These are phyloP conservation scores for Cystobasidium onofrii DNA, from an alignment of 768 basidiomycete genomes.

Conservation along the genomic window DNA sequence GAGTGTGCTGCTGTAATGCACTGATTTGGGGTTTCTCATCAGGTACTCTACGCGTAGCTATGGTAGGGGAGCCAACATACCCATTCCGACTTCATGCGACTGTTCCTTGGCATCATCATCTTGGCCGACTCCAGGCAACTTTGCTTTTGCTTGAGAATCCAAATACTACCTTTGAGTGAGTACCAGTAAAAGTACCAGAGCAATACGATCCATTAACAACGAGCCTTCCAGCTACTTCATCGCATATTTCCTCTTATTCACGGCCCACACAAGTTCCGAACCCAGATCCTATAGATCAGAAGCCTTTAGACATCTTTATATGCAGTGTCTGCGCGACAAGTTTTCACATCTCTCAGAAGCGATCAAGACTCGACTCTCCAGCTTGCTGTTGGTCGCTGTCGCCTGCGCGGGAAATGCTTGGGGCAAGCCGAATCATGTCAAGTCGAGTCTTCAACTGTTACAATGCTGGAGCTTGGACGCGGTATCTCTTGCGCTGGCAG, in stretches of 20 bases:
- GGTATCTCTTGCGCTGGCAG: not conserved
- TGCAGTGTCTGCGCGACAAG: not conserved
- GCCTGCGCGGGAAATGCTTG: not conserved
- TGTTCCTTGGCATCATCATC: not conserved
- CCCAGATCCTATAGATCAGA: not conserved
- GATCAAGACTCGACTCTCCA: not conserved
- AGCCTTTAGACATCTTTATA: not conserved
- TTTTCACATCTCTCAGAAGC: not conserved
- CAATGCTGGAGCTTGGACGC: not conserved
- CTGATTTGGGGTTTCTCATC: too few relatives aligned
- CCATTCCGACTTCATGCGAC: too few relatives aligned
- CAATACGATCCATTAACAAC: too few relatives aligned
- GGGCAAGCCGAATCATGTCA: not conserved
- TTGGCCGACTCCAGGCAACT: not conserved
- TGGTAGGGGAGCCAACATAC: too few relatives aligned
- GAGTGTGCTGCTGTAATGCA: too few relatives aligned
- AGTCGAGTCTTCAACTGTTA: not conserved
- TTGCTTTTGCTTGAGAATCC: not conserved
- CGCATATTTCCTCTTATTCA: not conserved
- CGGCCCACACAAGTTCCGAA: not conserved
- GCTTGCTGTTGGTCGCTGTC: not conserved
- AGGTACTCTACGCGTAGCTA: too few relatives aligned
- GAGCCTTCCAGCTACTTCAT: not conserved
- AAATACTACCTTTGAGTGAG: not conserved
- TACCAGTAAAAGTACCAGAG: too few relatives aligned